Percentiles rank a stretch among this genome's conserved stretches.
These are phyloP conservation scores for Coemansia guatemalensis DNA, from an alignment of 192 early-diverging fungal species.

Conservation along the genomic window DNA sequence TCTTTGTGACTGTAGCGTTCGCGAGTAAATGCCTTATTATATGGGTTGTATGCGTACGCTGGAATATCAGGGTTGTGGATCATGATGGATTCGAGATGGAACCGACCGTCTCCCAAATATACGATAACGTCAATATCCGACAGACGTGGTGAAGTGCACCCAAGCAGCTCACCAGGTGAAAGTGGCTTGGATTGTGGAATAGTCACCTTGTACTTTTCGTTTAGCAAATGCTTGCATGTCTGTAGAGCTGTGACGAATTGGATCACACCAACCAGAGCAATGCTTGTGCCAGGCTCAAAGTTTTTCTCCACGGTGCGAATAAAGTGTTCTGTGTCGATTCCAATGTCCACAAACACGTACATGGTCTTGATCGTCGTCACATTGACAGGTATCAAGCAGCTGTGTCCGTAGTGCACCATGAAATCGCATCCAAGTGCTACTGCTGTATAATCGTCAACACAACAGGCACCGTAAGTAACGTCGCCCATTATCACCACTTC, in stretches of 20 bases:
- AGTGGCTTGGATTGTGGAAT: conserved; percentile 95
- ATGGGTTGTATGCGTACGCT: conserved; percentile 95
- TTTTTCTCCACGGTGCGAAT: conserved; percentile 85
- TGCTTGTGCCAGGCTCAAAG: conserved; percentile 71
- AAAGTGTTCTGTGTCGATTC: conserved; percentile 92
- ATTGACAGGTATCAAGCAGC: conserved; percentile 95
- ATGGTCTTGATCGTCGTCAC: conserved; percentile 92
- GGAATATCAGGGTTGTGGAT: conserved; percentile 91
- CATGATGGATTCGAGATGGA: conserved; percentile 99
- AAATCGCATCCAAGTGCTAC: conserved; percentile 92
- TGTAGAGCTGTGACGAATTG: conserved; percentile 94
- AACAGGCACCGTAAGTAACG: conserved; percentile 99
- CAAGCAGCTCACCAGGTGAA: conserved; percentile 93
- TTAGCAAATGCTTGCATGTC: conserved; percentile 49
- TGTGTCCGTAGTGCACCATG: conserved; percentile 97
- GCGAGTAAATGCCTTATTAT: conserved; percentile 84
- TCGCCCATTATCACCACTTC: conserved; percentile 98
- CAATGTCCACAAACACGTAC: conserved; percentile 99
- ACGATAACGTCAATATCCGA: conserved; percentile 73
- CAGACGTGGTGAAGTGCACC: conserved; percentile 91
- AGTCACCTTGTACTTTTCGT: conserved; percentile 61
- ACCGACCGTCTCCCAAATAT: conserved; percentile 92
- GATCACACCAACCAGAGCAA: conserved; percentile 89
- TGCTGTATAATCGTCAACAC: conserved; percentile 96
- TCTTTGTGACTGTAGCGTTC: conserved; percentile 92